phyloP scores from a whole-genome alignment of 2,329 filamentous ascomycete genomes.

The Hypomyces rosellus region DNA sequence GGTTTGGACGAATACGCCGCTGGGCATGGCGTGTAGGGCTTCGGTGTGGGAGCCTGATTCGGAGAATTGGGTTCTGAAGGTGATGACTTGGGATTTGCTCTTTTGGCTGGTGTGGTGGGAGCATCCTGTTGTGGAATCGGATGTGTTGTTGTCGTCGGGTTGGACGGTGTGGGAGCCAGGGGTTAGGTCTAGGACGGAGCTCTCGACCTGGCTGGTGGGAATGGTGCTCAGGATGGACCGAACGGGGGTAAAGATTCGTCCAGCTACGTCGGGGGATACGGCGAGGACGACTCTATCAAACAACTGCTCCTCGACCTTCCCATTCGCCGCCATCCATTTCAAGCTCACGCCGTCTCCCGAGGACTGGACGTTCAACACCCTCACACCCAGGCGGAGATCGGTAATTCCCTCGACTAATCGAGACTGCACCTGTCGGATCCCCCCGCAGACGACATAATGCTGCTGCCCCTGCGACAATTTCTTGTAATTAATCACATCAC shows the following conservation, averaged over 20 bases:
- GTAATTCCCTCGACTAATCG: constrained; percentile 34
- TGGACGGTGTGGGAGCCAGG: constrained; percentile 8
- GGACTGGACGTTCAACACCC: constrained; percentile 30
- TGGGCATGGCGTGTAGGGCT: constrained; percentile 44
- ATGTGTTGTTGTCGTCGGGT: constrained; percentile 1
- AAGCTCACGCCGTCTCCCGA: constrained; percentile 21
- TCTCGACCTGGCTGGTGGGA: constrained; percentile 42
- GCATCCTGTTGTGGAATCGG: constrained; percentile 14
- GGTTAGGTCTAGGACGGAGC: constrained; percentile 32
- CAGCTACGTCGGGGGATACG: constrained; percentile 48
- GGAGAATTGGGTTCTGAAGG: constrained; percentile 30
- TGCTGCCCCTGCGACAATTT: constrained; percentile 38
- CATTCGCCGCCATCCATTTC: constrained; percentile 22
- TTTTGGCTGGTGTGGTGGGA: constrained; percentile 21
- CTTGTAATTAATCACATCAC: constrained; percentile 47
- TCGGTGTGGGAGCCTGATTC: constrained; percentile 35
- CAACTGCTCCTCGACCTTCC: constrained; percentile 20
- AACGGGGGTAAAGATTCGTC: constrained; percentile 40
- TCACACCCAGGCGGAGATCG: constrained; percentile 33
- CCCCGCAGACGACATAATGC: constrained; percentile 45
- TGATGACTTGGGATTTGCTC: constrained; percentile 26
- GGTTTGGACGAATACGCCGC: constrained; percentile 47
- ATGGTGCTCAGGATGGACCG: constrained; percentile 32
- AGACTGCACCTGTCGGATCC: constrained; percentile 44
- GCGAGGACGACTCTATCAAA: constrained; percentile 50